These are phyloP conservation scores for Stephania cephalantha DNA, from an alignment of 164 flowering plant genomes.

Conservation along the genomic window DNA sequence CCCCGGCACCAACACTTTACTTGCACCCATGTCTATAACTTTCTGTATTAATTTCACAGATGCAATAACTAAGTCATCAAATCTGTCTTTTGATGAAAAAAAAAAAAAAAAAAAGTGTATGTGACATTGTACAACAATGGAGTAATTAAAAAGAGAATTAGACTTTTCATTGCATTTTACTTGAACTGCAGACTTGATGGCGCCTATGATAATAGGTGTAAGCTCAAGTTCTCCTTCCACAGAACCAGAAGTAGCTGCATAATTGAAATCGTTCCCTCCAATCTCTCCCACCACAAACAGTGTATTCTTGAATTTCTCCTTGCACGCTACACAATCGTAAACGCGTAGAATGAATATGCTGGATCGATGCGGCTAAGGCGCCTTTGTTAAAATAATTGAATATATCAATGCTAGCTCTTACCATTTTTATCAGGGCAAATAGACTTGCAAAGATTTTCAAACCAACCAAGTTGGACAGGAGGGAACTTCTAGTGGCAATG, in stretches of 20 bases:
- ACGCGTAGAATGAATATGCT: background rate
- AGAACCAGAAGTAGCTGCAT: slow-evolving; percentile 8
- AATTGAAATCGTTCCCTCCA: slow-evolving; percentile 34
- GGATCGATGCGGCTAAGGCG: no score
- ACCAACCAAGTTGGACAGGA: slow-evolving; percentile 16
- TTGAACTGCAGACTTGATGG: slow-evolving; percentile 16
- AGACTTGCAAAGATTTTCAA: background rate
- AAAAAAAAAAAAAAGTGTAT: no score
- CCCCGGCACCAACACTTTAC: slow-evolving; percentile 10
- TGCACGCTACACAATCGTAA: slow-evolving; percentile 17
- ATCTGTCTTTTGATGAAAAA: no score
- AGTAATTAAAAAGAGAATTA: no score
- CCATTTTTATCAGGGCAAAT: background rate
- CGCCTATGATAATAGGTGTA: slow-evolving; percentile 21
- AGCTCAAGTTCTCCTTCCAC: slow-evolving; percentile 10
- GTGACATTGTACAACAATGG: no score
- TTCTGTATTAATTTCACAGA: background rate
- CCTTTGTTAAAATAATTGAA: no score
- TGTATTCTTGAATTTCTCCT: slow-evolving; percentile 11
- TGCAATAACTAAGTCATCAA: background rate
- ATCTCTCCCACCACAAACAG: slow-evolving; percentile 36
- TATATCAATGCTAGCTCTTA: background rate
- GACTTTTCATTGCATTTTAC: slow-evolving; percentile 11
- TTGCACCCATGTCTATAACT: slow-evolving; percentile 6
- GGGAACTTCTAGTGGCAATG: slow-evolving; percentile 3